Evolutionary conservation across 257 asterid genomes (phyloP), one percentile per base, ranked within the genome.

Genomic region (Petunia axillaris): DNA sequence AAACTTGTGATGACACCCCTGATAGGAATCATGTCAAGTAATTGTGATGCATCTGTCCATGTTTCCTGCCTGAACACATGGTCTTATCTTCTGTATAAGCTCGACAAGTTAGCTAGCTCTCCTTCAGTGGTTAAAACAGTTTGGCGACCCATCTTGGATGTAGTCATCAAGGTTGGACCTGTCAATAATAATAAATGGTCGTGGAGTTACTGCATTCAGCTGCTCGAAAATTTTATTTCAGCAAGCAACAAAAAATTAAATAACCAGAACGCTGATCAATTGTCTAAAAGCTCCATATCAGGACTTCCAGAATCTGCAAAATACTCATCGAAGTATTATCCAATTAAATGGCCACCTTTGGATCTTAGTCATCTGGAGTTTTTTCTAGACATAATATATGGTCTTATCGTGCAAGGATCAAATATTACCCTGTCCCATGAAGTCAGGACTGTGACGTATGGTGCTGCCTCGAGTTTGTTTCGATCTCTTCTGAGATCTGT

Each of bases 81-180:
- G 98, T 92, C 92, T 77, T 93, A 93, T 85, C 87, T 93, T 63
- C 83, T 92, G 63, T 94, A 92, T 83, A 93, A 92, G 87, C 96
- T 93, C 37, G 89, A 85, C 59, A 89, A 82, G 81, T 87, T 87
- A 77, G 86, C 86, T 79, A 84, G 84, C 88, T 83, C 81, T 71
- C 83, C 84, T 81, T 75, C 84, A 36, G 87, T 88, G 78, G 86
- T 88, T 53, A 84, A 84, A 82, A 84, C 63, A 82, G 93, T 87
- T 63, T 91, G 91, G 94, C 91, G 89, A 85, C 98, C 98, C 75
- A 88, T 93, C 63, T 77, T 89, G 36, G 85, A 91, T 83, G 82
- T 82, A 55, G 85, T 92, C 81, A 87, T 93, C 85, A 83, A 68
- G 86, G 86, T 70, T 81, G 93, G 91, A 76, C 96, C 91, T 63